Evolutionary conservation across 2,329 filamentous ascomycete genomes (phyloP), one percentile per base, ranked within the genome.

Genomic region (Myriosclerotinia scirpicola): DNA sequence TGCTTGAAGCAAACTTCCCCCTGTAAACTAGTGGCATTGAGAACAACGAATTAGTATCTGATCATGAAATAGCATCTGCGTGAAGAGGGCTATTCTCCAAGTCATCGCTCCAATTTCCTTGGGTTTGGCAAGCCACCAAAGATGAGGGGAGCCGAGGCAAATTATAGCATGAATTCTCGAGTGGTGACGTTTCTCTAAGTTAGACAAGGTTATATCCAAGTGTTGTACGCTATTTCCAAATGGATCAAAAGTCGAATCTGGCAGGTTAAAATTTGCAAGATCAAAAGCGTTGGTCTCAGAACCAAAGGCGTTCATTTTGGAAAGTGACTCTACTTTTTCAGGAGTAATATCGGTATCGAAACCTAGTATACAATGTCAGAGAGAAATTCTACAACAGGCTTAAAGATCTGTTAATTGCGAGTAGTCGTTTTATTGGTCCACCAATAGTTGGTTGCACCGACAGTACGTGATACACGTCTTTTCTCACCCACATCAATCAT

Each of bases 391-490:
- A 9, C 17, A 2, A 20, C n/a, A 54, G 11, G n/a, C 6, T 1
- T 1, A 17, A 17, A 30, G 20, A 14, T 14, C 9, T 53, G 30
- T 42, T 14, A 55, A 65, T 65, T 44, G 68, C 68, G 15, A 34
- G 55, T 52, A 11, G 46, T 36, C 40, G 59, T 62, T 22, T 42
- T n/a, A 53, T 60, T 67, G 6, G 59, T 54, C 55, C 66, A 72
- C 70, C 71, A 72, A 12, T 36, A 17, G 42, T 44, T 44, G n/a
- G n/a, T n/a, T n/a, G n/a, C 26, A 26, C 26, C 26, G 26, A 26
- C 26, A 26, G 26, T 26, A 26, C 26, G 26, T 26, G 26, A 26
- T 26, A 26, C 26, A 26, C 26, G 3, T 26, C 26, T 26, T 26
- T 26, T 26, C 26, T 26, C 26, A 26, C 26, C 26, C 3, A 26